phyloP scores from a whole-genome alignment of 164 flowering plant genomes.

The Aristolochia fimbriata region DNA sequence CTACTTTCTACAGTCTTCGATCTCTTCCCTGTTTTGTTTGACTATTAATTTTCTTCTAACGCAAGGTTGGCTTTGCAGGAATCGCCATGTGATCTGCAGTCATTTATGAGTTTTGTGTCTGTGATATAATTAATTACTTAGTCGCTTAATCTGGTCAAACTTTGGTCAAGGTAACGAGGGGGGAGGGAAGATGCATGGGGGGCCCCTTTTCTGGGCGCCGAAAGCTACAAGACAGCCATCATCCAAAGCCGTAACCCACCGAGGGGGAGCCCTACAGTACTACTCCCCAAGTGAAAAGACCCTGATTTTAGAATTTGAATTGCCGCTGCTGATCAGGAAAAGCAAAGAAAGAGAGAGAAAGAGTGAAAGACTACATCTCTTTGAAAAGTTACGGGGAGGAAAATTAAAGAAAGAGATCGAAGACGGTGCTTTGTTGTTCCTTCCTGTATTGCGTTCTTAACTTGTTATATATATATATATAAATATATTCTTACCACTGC shows the following conservation, averaged over 20 bases:
- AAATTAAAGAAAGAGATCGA: too few species aligned
- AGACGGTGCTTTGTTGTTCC: too few species aligned
- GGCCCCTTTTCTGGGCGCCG: conserved; percentile 15
- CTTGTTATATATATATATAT: too few species aligned
- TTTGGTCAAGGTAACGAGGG: conserved; percentile 12
- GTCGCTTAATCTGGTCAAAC: conserved; percentile 10
- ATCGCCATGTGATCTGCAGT: conserved; percentile 15
- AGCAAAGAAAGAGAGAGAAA: neutral
- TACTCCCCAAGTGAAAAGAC: conserved; percentile 1
- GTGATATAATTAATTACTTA: too few species aligned
- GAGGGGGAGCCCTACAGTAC: conserved; percentile 4
- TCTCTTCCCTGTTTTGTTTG: conserved; percentile 8
- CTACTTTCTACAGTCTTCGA: conserved; percentile 9
- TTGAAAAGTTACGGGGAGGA: neutral
- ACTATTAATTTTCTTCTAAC: conserved; percentile 12
- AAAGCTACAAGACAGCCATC: conserved; percentile 19
- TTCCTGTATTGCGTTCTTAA: too few species aligned
- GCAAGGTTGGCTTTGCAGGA: conserved; percentile 11
- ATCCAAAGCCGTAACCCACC: conserved; percentile 9
- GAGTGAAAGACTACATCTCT: too few species aligned
- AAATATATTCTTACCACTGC: too few species aligned
- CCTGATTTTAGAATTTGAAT: conserved; percentile 4
- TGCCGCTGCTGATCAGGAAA: conserved; percentile 5
- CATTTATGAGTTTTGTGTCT: conserved; percentile 5
- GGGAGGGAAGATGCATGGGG: conserved; percentile 2